Conservation (phyloP, 176 grass and related monocot genomes). For the Cymbopogon citratus region DNA sequence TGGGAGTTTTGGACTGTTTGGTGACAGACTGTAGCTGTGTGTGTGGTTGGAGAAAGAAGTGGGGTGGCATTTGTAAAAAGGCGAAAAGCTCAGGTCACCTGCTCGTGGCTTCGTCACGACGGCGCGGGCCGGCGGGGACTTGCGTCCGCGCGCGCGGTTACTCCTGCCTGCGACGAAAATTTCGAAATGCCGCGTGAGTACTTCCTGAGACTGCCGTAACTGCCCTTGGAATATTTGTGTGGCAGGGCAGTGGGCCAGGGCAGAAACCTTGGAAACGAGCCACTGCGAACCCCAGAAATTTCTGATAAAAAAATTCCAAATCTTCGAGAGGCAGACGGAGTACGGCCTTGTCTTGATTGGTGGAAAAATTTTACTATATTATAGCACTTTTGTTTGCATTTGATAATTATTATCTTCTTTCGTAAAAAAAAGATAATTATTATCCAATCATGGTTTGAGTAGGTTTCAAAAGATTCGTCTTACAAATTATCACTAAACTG, state of each 20-base stretch:
- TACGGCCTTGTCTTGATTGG: no score
- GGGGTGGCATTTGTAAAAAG: not conserved
- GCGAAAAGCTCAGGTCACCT: not conserved
- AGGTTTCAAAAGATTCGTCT: no score
- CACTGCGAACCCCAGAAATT: not conserved
- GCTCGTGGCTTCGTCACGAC: not conserved
- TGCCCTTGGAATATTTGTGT: not conserved
- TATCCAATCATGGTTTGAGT: no score
- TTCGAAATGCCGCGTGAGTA: slow-evolving; percentile 14
- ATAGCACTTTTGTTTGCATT: no score
- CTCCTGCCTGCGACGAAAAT: not conserved
- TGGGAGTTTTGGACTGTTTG: not conserved
- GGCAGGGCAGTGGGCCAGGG: not conserved
- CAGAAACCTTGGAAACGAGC: not conserved
- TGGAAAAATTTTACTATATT: no score
- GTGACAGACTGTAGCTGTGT: not conserved
- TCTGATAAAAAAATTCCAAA: no score
- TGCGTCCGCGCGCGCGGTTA: not conserved
- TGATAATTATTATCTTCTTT: no score
- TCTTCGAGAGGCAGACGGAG: no score
- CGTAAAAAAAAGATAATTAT: no score
- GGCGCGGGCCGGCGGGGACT: not conserved
- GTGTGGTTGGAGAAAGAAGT: not conserved
- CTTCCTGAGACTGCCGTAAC: not conserved
- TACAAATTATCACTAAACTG: no score